A percentile compares a stretch with the other conserved stretches of the same genome.
phyloP scores from a whole-genome alignment of 306 rosid species.

The Sesbania bispinosa region DNA sequence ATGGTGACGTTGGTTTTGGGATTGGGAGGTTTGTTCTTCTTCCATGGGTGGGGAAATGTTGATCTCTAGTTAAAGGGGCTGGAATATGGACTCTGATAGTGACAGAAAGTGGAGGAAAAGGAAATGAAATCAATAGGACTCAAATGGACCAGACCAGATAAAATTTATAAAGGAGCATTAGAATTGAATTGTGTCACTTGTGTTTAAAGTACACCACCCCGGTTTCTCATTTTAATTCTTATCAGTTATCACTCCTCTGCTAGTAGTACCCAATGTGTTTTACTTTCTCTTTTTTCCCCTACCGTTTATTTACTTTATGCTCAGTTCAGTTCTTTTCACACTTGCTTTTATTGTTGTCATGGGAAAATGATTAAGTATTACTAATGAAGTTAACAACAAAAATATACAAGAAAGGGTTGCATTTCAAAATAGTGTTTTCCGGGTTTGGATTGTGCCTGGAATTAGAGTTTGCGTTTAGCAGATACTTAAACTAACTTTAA shows the following conservation, averaged over 20 bases:
- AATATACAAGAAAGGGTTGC: neutral
- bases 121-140: too few species aligned
- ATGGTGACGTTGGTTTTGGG: neutral
- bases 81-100: neutral
- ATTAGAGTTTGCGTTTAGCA: neutral
- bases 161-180: neutral
- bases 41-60: slow-evolving; percentile 1
- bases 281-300: neutral
- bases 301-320: neutral
- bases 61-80: slow-evolving; percentile 3
- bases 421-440: neutral
- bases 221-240: slow-evolving; percentile 3
- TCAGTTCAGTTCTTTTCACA: too few species aligned
- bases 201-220: neutral
- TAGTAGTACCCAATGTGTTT: neutral
- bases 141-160: neutral
- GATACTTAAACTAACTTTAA: too few species aligned
- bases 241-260: neutral
- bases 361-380: neutral
- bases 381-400: neutral
- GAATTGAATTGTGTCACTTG: neutral
- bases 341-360: too few species aligned
- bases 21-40: neutral
- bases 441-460: neutral
- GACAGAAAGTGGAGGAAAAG: neutral